Base-by-base conservation (phyloP, 257 asterid genomes). In the Dorcoceras hygrometricum region DNA sequence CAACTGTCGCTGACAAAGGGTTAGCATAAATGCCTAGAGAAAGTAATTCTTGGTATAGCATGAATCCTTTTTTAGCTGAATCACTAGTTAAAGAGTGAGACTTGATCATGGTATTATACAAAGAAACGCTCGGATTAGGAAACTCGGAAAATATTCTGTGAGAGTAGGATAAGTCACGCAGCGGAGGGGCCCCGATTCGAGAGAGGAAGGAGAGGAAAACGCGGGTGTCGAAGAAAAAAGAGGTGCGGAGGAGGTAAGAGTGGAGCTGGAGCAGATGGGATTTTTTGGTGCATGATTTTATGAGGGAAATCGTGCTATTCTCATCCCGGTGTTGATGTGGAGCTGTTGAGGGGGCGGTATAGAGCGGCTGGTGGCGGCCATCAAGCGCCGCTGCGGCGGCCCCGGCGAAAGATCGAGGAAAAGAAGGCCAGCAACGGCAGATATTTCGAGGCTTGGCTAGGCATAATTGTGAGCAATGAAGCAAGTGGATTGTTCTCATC, bases 251-350 rank as follows among this genome's bases (percentile, higher is more conserved):
- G 73, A 89, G 87, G 1, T 76, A 79, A 31, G 89, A 73, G 67
- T 89, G 97, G 78, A 92, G 77, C 77, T 86, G 93, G 59, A 63
- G 79, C 50, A 92, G 64, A 65, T 84, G 93, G 72, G 79, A 39
- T 70, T 79, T 84, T 19, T 48, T 63, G 23, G 84, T 63, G 71
- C 86, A 77, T 66, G 91, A 83, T 62, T 86, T 84, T 63, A 87
- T 77, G 58, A 86, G 69, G 25, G 91, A 83, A 65, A 89, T 86
- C 2, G 83, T 57, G 12, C 66, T 32, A 55, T 54, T 81, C 43
- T 81, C 86, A 22, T 57, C 68, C 29, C 67, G 75, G 75, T 61
- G 53, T 4, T 5, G 20, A 20, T 14, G 53, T 46, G 4, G 53
- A 39, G 53, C 3, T 4, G 53, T 6, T 18, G 62, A 50, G 25